A percentile compares a stretch with the other conserved stretches of the same genome.
phyloP scores from a whole-genome alignment of 2,329 filamentous ascomycete species.

The Aspergillus caelatus region DNA sequence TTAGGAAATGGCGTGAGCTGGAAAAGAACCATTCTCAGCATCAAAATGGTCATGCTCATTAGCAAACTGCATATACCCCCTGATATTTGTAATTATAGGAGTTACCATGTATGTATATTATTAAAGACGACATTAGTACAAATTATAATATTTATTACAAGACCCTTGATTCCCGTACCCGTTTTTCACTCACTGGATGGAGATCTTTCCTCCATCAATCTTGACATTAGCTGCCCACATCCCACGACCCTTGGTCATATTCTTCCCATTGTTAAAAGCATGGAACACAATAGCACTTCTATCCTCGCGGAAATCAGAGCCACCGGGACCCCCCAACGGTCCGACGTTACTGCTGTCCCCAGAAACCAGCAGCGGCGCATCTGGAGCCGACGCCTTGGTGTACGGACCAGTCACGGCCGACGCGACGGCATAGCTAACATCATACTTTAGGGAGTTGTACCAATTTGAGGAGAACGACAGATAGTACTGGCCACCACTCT shows the following conservation, averaged over 20 bases:
- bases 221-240: conserved; percentile 25
- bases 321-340: conserved; percentile 31
- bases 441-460: conserved; percentile 55
- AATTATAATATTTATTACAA: background rate
- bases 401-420: conserved; percentile 30
- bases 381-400: conserved; percentile 27
- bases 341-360: conserved; percentile 28
- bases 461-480: conserved; percentile 62
- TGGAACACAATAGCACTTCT: conserved; percentile 32
- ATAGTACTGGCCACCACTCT: conserved; percentile 52
- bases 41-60: background rate
- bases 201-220: conserved; percentile 12
- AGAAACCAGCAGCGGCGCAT: conserved; percentile 30
- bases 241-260: conserved; percentile 21
- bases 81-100: background rate
- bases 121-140: background rate
- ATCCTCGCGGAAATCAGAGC: conserved; percentile 30
- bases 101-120: background rate
- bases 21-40: background rate
- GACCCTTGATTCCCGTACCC: too few species aligned
- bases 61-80: background rate
- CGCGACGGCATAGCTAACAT: conserved; percentile 58
- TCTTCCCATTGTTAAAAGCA: conserved; percentile 26
- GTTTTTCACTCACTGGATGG: background rate
- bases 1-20: conserved; percentile 23